Evolutionary conservation across 495 filamentous ascomycete genomes (phyloP).

Genomic region (Talaromyces adpressus): DNA sequence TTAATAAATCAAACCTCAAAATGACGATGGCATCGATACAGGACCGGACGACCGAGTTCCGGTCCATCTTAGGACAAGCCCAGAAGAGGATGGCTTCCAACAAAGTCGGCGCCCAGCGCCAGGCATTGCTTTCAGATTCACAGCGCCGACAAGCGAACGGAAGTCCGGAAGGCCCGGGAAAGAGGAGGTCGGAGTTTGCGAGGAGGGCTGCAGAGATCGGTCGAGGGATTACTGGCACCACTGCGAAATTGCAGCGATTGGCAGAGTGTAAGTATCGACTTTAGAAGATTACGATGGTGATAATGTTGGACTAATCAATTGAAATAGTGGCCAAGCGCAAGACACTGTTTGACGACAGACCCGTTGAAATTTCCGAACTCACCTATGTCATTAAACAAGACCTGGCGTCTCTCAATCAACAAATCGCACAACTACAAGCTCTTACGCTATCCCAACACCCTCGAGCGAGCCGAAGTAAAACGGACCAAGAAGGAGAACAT

Average conservation of each 20-base stretch:
- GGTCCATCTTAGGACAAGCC: conserved; percentile 75
- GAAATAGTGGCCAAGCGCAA: conserved; percentile 81
- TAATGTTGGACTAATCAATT: conserved; percentile 8
- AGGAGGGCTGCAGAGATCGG: conserved; percentile 84
- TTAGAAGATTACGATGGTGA: not conserved
- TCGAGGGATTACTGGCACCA: conserved; percentile 81
- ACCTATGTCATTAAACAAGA: conserved; percentile 98
- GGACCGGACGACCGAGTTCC: conserved; percentile 93
- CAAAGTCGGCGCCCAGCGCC: conserved; percentile 69
- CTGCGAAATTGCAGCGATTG: conserved; percentile 87
- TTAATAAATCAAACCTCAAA: conserved; percentile 1
- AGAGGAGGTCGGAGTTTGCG: conserved; percentile 73
- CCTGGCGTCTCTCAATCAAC: conserved; percentile 76
- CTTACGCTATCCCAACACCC: conserved; percentile 68
- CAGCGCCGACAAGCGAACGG: conserved; percentile 67
- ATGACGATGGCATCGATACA: conserved; percentile 75
- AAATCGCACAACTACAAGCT: conserved; percentile 73
- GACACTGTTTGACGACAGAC: conserved; percentile 93
- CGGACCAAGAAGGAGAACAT: conserved; percentile 88
- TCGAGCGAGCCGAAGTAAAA: conserved; percentile 43
- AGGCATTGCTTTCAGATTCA: conserved; percentile 69
- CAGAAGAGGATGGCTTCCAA: conserved; percentile 63
- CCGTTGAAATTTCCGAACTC: conserved; percentile 93
- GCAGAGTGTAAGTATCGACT: conserved; percentile 59
- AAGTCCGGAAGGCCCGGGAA: conserved; percentile 36